Percentiles rank a stretch among this genome's conserved stretches.
These are phyloP conservation scores for Pseudopyricularia cyperi DNA, from an alignment of 2,329 filamentous ascomycete genomes.

Conservation along the genomic window DNA sequence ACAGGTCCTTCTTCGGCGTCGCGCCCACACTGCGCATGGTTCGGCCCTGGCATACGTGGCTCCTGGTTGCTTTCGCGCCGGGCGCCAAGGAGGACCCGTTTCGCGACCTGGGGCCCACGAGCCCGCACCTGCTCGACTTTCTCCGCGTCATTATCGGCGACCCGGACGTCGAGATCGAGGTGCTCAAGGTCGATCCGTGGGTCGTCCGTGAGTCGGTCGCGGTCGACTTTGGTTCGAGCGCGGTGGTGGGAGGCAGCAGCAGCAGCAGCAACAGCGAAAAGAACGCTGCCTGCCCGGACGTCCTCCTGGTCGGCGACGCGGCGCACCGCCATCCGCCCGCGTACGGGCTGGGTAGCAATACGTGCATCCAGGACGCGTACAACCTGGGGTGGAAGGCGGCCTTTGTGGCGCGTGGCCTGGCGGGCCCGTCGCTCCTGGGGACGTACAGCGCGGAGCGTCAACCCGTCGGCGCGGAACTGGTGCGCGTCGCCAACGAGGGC, in stretches of 20 bases:
- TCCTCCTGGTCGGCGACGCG: conserved; percentile 42
- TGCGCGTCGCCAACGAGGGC: conserved; percentile 43
- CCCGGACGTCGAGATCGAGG: conserved; percentile 28
- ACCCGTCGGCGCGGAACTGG: conserved; percentile 31
- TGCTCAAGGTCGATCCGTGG: conserved; percentile 37
- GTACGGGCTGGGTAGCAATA: conserved; percentile 46
- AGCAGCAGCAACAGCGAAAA: not conserved
- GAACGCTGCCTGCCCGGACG: not conserved
- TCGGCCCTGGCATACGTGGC: conserved; percentile 44
- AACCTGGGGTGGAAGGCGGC: conserved; percentile 23
- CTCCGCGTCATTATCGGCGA: conserved; percentile 37
- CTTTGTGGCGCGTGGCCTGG: conserved; percentile 26
- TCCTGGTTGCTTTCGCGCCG: conserved; percentile 29
- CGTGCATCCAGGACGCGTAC: conserved; percentile 42
- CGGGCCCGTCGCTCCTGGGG: conserved; percentile 22
- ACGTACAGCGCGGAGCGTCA: conserved; percentile 32
- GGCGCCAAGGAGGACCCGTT: conserved; percentile 2
- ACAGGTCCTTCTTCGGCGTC: conserved; percentile 26
- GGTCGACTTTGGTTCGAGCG: conserved; percentile 5
- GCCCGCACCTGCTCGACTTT: conserved; percentile 26
- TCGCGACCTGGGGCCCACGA: conserved; percentile 12
- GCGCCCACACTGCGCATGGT: conserved; percentile 28
- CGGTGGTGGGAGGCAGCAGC: not conserved
- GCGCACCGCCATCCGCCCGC: conserved; percentile 44
- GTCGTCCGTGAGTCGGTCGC: conserved; percentile 26